Evolutionary conservation across 2,329 filamentous ascomycete species (phyloP).

Genomic region (Colletotrichum coccodes): DNA sequence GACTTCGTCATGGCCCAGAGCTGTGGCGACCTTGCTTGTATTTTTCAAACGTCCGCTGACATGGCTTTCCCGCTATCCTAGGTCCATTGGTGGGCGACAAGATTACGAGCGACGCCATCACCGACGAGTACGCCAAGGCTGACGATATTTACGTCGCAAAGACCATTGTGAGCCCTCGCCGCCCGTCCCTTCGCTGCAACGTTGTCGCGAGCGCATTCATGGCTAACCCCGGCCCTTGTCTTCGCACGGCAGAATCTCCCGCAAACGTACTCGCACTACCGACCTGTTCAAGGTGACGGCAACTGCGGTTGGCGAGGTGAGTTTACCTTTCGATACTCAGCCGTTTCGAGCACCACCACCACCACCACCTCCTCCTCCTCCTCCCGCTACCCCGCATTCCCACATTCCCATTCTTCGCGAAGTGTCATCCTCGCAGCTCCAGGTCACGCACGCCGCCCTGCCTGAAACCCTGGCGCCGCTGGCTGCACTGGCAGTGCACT

Average conservation of each 20-base stretch:
- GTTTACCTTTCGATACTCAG: slow-evolving; percentile 43
- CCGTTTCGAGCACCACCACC: neutral
- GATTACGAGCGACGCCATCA: slow-evolving; percentile 80
- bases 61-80: slow-evolving; percentile 51
- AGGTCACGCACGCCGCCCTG: slow-evolving; percentile 2
- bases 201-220: slow-evolving; percentile 8
- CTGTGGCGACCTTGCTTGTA: no score
- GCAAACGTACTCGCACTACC: slow-evolving; percentile 86
- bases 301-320: slow-evolving; percentile 98
- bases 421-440: neutral
- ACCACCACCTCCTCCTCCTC: neutral
- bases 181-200: neutral
- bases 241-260: slow-evolving; percentile 72
- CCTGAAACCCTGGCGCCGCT: neutral
- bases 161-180: slow-evolving; percentile 74
- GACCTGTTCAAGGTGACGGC: slow-evolving; percentile 89
- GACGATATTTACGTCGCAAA: slow-evolving; percentile 88
- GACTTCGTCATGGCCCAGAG: neutral
- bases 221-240: neutral
- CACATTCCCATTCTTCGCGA: slow-evolving; percentile 27
- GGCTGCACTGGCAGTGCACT: neutral
- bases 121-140: slow-evolving; percentile 87
- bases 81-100: slow-evolving; percentile 85
- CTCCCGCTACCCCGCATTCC: slow-evolving; percentile 29
- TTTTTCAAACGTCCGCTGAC: neutral